Percentiles rank a stretch among this genome's conserved stretches.
These are phyloP conservation scores for Gamsiella multidivaricata DNA, from an alignment of 192 early-diverging fungal species.

Conservation along the genomic window DNA sequence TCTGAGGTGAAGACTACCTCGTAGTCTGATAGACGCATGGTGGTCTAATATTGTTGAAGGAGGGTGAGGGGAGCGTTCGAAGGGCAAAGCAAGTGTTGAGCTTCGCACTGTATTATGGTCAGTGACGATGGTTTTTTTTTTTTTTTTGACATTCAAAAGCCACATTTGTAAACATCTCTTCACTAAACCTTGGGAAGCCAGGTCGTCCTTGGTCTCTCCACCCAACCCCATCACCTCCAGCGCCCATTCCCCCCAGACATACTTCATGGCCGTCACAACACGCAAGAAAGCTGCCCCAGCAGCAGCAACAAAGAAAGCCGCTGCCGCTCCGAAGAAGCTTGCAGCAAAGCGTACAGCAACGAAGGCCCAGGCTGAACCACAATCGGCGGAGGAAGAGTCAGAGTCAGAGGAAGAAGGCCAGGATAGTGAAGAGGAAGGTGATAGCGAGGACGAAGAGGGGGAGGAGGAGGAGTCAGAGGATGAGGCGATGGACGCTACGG, in stretches of 20 bases:
- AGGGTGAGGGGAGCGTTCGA: neutral
- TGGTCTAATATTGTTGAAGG: neutral
- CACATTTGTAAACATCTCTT: constrained; percentile 38
- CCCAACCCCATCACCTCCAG: neutral
- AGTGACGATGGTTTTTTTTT: constrained; percentile 6
- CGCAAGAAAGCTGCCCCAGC: constrained; percentile 25
- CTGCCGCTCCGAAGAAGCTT: constrained; percentile 9
- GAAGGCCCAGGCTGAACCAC: constrained; percentile 15
- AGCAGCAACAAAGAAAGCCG: constrained; percentile 3
- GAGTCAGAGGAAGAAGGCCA: constrained; percentile 1
- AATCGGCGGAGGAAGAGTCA: constrained; percentile 9
- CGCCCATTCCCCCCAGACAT: neutral
- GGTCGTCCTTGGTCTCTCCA: neutral
- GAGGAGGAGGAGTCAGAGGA: constrained; percentile 4
- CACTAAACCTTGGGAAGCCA: neutral
- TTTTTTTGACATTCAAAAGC: constrained; percentile 28
- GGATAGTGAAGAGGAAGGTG: neutral
- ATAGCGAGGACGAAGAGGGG: constrained; percentile 5
- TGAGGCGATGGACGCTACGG: neutral
- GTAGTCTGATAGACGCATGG: constrained; percentile 53
- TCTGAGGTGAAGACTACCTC: constrained; percentile 51
- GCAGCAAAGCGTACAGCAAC: constrained; percentile 17
- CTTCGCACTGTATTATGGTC: constrained; percentile 3
- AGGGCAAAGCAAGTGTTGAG: neutral
- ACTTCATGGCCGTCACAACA: constrained; percentile 36